Evolutionary conservation across 768 basidiomycete species (phyloP).

Genomic region (Termitomyces sp.): DNA sequence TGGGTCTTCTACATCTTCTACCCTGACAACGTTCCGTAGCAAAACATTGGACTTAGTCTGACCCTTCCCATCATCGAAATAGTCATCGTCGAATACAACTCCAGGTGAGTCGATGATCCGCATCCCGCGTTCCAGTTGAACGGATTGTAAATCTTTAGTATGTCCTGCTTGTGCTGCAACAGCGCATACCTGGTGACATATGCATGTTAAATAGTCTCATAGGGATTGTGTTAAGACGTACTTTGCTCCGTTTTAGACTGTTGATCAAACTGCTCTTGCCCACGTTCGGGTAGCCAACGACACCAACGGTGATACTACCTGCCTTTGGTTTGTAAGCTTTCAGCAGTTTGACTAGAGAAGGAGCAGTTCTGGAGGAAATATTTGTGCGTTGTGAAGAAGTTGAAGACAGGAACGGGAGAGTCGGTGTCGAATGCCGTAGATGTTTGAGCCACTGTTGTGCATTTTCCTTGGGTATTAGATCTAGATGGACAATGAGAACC

Average conservation of each 20-base stretch:
- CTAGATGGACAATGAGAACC: slow-evolving; percentile 30
- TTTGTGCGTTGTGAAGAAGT: slow-evolving; percentile 76
- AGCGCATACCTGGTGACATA: slow-evolving; percentile 64
- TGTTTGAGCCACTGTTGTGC: slow-evolving; percentile 88
- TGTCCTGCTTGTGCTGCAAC: slow-evolving; percentile 95
- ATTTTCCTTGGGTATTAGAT: slow-evolving; percentile 84
- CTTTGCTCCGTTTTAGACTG: slow-evolving; percentile 81
- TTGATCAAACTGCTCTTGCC: slow-evolving; percentile 96
- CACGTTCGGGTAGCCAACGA: slow-evolving; percentile 96
- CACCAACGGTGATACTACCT: slow-evolving; percentile 78
- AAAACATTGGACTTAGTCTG: slow-evolving; percentile 60
- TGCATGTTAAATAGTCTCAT: background rate
- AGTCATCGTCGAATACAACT: slow-evolving; percentile 86
- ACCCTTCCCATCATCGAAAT: slow-evolving; percentile 35
- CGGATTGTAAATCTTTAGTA: slow-evolving; percentile 86
- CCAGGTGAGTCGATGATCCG: slow-evolving; percentile 94
- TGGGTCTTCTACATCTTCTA: slow-evolving; percentile 88
- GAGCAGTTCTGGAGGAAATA: slow-evolving; percentile 73
- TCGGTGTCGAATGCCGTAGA: slow-evolving; percentile 89
- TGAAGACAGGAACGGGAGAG: slow-evolving; percentile 83
- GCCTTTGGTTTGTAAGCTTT: slow-evolving; percentile 77
- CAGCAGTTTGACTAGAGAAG: slow-evolving; percentile 72
- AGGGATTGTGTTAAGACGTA: slow-evolving; percentile 20
- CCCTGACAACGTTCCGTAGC: slow-evolving; percentile 83
- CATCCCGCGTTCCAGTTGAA: slow-evolving; percentile 90